Base-by-base conservation (phyloP, 1,139 yeast genomes). In the Yamadazyma triangularis region DNA sequence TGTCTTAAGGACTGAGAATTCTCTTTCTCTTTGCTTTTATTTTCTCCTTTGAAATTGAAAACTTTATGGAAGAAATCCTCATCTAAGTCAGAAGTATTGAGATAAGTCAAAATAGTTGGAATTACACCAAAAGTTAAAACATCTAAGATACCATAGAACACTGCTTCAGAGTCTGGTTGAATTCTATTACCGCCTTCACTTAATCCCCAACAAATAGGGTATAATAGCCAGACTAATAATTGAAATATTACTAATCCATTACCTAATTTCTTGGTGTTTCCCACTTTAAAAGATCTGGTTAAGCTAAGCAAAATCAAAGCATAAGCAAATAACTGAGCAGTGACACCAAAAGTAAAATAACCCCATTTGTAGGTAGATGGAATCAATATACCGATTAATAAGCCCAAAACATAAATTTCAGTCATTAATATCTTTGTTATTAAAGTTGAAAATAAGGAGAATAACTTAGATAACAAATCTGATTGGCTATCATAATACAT, bases 121-220 rank as follows among this genome's bases (percentile, higher is more conserved):
- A 72, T 43, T 27, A 64, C 29, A 27, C 60, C 63, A 47, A 72
- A 73, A 30, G 59, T 56, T 28, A 69, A 44, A 31, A 77, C 45
- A 48, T 79, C 85, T 43, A 78, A 60, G 30, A 78, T 58, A 58
- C 85, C 85, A 44, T 73, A 76, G 57, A 77, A 79, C 13, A 70
- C 79, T 31, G 79, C 77, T 51, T 77, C 84, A n/a, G 79, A 70
- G 47, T 76, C 82, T 25, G 80, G 79, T 44, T 72, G 74, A 40
- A 79, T 77, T 26, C 61, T 72, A 48, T 78, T 78, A 53, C 84
- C 84, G 62, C 85, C 86, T 45, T 78, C 84, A 41, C 72, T 58
- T 35, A 78, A 60, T 50, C 77, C 84, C 84, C 84, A 79, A 32
- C 61, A 53, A 39, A 79, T 55, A 25, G 79, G 77, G 48, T 78